Conservation (phyloP, 2,329 filamentous ascomycete species). For the Ophiosphaerella herpotricha region DNA sequence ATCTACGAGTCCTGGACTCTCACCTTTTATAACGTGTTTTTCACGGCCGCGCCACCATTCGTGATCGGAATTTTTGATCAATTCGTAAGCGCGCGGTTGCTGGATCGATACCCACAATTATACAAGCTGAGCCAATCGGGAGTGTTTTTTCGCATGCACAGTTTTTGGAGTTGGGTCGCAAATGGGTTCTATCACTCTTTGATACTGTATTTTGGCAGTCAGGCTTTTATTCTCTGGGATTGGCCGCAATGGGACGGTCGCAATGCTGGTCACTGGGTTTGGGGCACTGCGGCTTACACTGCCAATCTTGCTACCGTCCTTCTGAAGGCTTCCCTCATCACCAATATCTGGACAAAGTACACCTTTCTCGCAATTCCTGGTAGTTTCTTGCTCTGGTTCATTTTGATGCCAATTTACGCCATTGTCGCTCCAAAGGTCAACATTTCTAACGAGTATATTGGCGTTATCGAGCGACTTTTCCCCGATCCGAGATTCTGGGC, state of each 20-base stretch:
- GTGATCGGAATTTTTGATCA: slow-evolving; percentile 97
- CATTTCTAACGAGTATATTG: slow-evolving; percentile 83
- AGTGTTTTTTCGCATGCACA: slow-evolving; percentile 88
- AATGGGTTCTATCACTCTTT: slow-evolving; percentile 97
- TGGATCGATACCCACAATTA: slow-evolving; percentile 94
- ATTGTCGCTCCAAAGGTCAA: slow-evolving; percentile 80
- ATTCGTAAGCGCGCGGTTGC: slow-evolving; percentile 88
- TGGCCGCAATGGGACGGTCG: slow-evolving; percentile 78
- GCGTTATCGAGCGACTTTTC: slow-evolving; percentile 81
- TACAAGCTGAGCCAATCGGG: slow-evolving; percentile 94
- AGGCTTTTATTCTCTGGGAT: slow-evolving; percentile 82
- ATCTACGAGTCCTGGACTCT: slow-evolving; percentile 99
- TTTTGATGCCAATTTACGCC: slow-evolving; percentile 86
- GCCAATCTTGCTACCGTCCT: slow-evolving; percentile 91
- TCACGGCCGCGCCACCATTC: slow-evolving; percentile 90
- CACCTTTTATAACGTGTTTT: slow-evolving; percentile 99
- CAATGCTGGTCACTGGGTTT: slow-evolving; percentile 93
- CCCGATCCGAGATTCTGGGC: slow-evolving; percentile 86
- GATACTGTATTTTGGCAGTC: slow-evolving; percentile 83
- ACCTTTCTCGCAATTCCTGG: slow-evolving; percentile 94
- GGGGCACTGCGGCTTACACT: slow-evolving; percentile 94
- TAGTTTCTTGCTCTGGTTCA: slow-evolving; percentile 88
- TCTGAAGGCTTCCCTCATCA: slow-evolving; percentile 91
- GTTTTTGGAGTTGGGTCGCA: slow-evolving; percentile 88
- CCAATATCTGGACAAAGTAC: slow-evolving; percentile 99